Conservation (phyloP, 2,329 filamentous ascomycete species). For the Alternaria brassicicola region DNA sequence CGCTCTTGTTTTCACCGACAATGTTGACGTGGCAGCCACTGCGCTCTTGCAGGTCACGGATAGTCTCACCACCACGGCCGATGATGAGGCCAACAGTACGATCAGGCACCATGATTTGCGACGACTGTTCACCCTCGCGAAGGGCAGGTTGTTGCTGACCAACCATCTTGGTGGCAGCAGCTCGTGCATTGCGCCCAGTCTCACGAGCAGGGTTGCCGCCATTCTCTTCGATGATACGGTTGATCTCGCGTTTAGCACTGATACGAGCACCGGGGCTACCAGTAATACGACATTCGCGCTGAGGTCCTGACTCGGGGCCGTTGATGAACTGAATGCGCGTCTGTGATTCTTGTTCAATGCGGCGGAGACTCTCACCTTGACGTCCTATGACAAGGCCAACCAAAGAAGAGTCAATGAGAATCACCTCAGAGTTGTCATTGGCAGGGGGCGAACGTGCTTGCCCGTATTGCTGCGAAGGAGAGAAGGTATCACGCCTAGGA, state of each 20-base stretch:
- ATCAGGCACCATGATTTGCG: slow-evolving; percentile 94
- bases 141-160: slow-evolving; percentile 55
- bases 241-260: slow-evolving; percentile 82
- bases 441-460: slow-evolving; percentile 65
- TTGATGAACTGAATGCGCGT: slow-evolving; percentile 89
- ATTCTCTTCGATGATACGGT: slow-evolving; percentile 86
- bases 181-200: slow-evolving; percentile 44
- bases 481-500: slow-evolving; percentile 64
- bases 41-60: slow-evolving; percentile 87
- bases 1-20: slow-evolving; percentile 88
- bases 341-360: slow-evolving; percentile 80
- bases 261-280: slow-evolving; percentile 73
- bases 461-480: slow-evolving; percentile 61
- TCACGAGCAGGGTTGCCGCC: slow-evolving; percentile 60
- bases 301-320: slow-evolving; percentile 72
- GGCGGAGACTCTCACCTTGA: slow-evolving; percentile 84
- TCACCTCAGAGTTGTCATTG: slow-evolving; percentile 78
- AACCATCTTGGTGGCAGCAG: slow-evolving; percentile 52
- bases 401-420: slow-evolving; percentile 83
- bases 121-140: slow-evolving; percentile 80
- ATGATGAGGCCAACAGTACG: slow-evolving; percentile 92
- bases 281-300: slow-evolving; percentile 84
- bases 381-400: slow-evolving; percentile 91
- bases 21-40: slow-evolving; percentile 97
- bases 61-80: slow-evolving; percentile 90